Base-by-base conservation (phyloP, 768 basidiomycete species). In the Gymnopilus dilepis region DNA sequence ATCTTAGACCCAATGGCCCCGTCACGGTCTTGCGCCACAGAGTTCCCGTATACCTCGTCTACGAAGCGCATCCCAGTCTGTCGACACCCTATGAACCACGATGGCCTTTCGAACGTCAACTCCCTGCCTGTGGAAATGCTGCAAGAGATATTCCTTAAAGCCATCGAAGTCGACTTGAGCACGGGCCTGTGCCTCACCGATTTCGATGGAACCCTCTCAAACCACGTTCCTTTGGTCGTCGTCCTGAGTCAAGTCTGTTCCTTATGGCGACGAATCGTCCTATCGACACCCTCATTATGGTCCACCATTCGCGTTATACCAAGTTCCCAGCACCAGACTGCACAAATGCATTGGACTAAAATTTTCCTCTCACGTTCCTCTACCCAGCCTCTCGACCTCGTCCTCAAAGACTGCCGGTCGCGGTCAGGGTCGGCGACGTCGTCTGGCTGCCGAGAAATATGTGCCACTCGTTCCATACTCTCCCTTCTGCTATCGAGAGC, bases 91-190 rank as follows among this genome's bases (percentile, higher is more conserved):
- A n/a, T n/a, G n/a, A n/a, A n/a, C n/a, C 24, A 34, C 34, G 7
- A 3, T 38, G 34, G 37, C 52, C 19, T 38, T 38, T n/a, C 12
- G 7, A 24, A 24, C 37, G 26, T 54, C 52, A 54, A 54, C 28
- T 34, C 34, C 37, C 21, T 54, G 1, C 52, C 52, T 12, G 24
- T 54, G 12, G 52, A 54, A 8, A 54, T 54, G 24, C 22, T 54
- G 22, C 37, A 24, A 12, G 52, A 54, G 22, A 54, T 54, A 26
- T 54, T 54, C 37, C 17, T n/a, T 19, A 54, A 54, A 38, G 22
- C n/a, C 15, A 22, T 28, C 13, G 37, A 54, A 17, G 52, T 54
- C 22, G 52, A 54, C 21, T 12, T 26, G 9, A 26, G 37, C 24
- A n/a, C 37, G 11, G 4, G 21, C 8, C 2, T 54, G 11, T 54